These are phyloP conservation scores for Telfairia occidentalis DNA, from an alignment of 331 rosid species.

Conservation along the genomic window DNA sequence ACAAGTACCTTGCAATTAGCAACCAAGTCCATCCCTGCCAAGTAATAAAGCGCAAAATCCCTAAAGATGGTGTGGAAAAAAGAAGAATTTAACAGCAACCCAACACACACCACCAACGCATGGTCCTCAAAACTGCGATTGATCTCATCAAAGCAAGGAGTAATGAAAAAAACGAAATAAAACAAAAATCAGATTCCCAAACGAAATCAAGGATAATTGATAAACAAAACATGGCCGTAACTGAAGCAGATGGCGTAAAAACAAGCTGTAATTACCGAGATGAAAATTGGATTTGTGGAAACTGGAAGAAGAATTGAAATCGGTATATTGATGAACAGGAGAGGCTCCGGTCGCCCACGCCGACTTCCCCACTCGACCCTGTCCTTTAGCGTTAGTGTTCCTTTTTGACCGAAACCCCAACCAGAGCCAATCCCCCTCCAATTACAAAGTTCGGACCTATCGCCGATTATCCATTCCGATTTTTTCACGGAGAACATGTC, in stretches of 20 bases:
- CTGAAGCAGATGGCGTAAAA: neutral
- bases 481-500: conserved; percentile 46
- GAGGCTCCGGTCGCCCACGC: conserved; percentile 17
- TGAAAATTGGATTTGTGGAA: neutral
- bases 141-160: conserved; percentile 27
- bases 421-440: conserved; percentile 36
- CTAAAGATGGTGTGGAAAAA: conserved; percentile 8
- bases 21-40: conserved; percentile 56
- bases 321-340: neutral
- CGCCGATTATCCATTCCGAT: conserved; percentile 49
- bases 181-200: conserved; percentile 10
- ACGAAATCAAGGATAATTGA: conserved; percentile 4
- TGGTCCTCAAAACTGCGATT: conserved; percentile 24
- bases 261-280: neutral
- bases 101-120: conserved; percentile 25
- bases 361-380: conserved; percentile 28
- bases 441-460: conserved; percentile 53
- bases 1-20: conserved; percentile 72
- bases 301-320: neutral
- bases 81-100: conserved; percentile 20
- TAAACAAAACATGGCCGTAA: neutral
- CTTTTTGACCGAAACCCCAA: conserved; percentile 43
- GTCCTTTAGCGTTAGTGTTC: conserved; percentile 26
- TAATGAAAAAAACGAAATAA: conserved; percentile 1
- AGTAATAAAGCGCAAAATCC: conserved; percentile 5